Conservation (phyloP, 148 eudicot species). For the Arctostaphylos glauca region DNA sequence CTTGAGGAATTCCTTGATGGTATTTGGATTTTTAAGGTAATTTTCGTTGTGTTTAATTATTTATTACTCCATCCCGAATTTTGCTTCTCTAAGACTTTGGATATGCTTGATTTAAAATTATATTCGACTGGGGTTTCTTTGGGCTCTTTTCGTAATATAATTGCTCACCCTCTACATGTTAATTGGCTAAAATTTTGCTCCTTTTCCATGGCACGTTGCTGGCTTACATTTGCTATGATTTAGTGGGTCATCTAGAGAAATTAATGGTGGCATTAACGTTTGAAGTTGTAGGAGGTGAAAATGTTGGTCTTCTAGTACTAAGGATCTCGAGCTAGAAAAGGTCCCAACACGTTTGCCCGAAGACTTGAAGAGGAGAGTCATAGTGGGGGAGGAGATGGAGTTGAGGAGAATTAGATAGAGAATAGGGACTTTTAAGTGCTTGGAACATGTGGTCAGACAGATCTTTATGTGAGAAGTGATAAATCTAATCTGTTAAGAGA, state of each 20-base stretch:
- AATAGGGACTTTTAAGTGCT: background rate
- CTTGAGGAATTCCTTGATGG: slow-evolving; percentile 48
- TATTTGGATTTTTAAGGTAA: slow-evolving; percentile 58
- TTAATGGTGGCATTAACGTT: background rate
- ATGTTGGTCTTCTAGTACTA: background rate
- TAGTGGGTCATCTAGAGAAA: background rate
- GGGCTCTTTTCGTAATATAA: background rate
- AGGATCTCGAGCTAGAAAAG: background rate
- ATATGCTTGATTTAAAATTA: background rate
- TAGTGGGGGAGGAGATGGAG: background rate
- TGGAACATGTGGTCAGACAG: background rate
- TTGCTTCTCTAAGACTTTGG: background rate
- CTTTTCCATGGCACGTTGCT: background rate
- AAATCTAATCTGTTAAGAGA: background rate
- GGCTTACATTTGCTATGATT: background rate
- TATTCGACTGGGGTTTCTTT: background rate
- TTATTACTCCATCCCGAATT: background rate
- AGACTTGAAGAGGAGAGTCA: background rate
- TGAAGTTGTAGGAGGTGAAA: background rate
- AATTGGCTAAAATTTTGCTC: background rate
- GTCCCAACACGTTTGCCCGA: background rate
- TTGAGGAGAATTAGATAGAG: background rate
- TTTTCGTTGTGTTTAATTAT: background rate
- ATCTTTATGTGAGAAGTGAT: background rate
- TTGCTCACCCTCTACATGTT: background rate